A percentile compares a stretch with the other conserved stretches of the same genome.
These are phyloP conservation scores for Claviceps pazoutovae DNA, from an alignment of 2,329 filamentous ascomycete genomes.

Conservation along the genomic window DNA sequence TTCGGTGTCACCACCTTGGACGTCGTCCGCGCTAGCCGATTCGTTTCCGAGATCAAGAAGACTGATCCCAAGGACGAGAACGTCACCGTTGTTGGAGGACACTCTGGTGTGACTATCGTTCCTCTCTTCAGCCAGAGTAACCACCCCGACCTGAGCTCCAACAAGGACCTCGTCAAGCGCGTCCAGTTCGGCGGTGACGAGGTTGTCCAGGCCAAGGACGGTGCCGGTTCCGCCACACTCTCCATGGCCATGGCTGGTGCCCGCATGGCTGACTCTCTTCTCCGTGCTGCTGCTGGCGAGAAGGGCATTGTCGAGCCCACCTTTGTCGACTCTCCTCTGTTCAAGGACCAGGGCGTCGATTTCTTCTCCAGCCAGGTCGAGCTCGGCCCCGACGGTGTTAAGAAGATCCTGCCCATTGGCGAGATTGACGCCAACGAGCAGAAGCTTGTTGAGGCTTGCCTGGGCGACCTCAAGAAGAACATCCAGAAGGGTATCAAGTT, in stretches of 20 bases:
- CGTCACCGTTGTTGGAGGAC: slow-evolving; percentile 91
- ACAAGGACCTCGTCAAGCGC: slow-evolving; percentile 72
- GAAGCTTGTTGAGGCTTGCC: slow-evolving; percentile 73
- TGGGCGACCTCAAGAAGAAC: slow-evolving; percentile 83
- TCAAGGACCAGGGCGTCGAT: slow-evolving; percentile 94
- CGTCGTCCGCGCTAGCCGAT: slow-evolving; percentile 92
- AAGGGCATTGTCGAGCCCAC: slow-evolving; percentile 92
- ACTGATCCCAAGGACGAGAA: slow-evolving; percentile 86
- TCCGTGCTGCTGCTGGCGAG: slow-evolving; percentile 85
- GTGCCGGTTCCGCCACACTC: slow-evolving; percentile 89
- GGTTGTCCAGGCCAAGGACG: slow-evolving; percentile 98
- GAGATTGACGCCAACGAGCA: slow-evolving; percentile 74
- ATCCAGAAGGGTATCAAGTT: slow-evolving; percentile 75
- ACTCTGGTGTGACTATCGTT: slow-evolving; percentile 97
- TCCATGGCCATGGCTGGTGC: slow-evolving; percentile 97
- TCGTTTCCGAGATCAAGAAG: slow-evolving; percentile 87
- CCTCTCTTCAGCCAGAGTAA: slow-evolving; percentile 90
- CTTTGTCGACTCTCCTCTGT: slow-evolving; percentile 92
- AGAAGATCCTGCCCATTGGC: slow-evolving; percentile 84
- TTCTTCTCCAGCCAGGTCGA: slow-evolving; percentile 96
- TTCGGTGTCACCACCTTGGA: slow-evolving; percentile 99
- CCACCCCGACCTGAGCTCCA: slow-evolving; percentile 69
- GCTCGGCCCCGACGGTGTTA: slow-evolving; percentile 89
- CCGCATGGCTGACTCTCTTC: slow-evolving; percentile 74
- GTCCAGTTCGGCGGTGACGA: slow-evolving; percentile 99